Evolutionary conservation across 371 early-diverging fungal species (phyloP).

Genomic region (Haplosporangium sp.): DNA sequence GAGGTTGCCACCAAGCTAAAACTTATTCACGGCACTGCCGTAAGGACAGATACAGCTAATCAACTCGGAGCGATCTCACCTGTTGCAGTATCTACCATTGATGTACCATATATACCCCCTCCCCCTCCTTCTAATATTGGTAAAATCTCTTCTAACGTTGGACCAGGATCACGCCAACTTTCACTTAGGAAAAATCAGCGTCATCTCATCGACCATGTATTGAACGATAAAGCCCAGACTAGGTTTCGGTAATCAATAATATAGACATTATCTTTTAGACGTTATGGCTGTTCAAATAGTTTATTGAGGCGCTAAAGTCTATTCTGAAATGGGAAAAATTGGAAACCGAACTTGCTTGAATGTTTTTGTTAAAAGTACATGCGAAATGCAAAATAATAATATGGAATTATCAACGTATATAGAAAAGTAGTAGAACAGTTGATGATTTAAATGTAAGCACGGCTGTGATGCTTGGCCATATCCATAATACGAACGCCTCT

Average conservation of each 20-base stretch:
- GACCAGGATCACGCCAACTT: constrained; percentile 10
- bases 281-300: background rate
- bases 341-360: background rate
- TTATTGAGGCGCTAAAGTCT: constrained; percentile 11
- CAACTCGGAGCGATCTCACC: constrained; percentile 1
- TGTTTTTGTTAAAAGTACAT: constrained; percentile 37
- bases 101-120: constrained; percentile 7
- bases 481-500: constrained; percentile 94
- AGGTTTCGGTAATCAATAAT: constrained; percentile 9
- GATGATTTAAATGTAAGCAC: constrained; percentile 51
- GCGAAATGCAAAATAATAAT: constrained; percentile 36
- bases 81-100: background rate
- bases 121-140: background rate
- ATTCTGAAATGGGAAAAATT: background rate
- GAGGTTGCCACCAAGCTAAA: constrained; percentile 43
- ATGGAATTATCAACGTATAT: background rate
- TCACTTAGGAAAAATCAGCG: constrained; percentile 47
- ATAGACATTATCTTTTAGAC: background rate
- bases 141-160: background rate
- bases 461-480: constrained; percentile 80
- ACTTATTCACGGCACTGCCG: constrained; percentile 21
- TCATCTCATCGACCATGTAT: constrained; percentile 40
- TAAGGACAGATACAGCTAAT: background rate
- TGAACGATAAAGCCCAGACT: constrained; percentile 15
- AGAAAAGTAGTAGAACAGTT: background rate